A percentile compares a stretch with the other conserved stretches of the same genome.
phyloP scores from a whole-genome alignment of 2,329 filamentous ascomycete species.

The Aspergillus pseudonomiae region DNA sequence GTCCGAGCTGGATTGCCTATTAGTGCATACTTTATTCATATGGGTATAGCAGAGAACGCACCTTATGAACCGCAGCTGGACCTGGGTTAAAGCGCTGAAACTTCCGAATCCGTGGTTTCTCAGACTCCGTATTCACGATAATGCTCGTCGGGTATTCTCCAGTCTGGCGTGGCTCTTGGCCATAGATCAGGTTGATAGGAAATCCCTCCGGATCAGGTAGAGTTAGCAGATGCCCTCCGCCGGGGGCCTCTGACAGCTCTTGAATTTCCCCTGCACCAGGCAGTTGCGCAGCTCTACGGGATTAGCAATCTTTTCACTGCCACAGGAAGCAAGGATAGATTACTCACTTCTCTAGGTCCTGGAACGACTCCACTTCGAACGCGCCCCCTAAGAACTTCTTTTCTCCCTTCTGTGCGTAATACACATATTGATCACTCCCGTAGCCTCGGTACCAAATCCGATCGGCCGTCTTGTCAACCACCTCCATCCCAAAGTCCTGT shows the following conservation, averaged over 20 bases:
- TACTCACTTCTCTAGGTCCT: constrained; percentile 46
- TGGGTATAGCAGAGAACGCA: constrained; percentile 10
- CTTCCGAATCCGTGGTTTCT: constrained; percentile 31
- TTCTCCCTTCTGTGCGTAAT: constrained; percentile 24
- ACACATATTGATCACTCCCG: constrained; percentile 24
- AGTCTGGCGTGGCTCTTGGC: constrained; percentile 31
- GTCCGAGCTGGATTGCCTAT: constrained; percentile 25
- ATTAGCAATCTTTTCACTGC: background rate
- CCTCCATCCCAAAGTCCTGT: constrained; percentile 31
- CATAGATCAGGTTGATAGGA: constrained; percentile 45
- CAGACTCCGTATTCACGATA: constrained; percentile 29
- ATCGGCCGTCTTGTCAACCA: constrained; percentile 40
- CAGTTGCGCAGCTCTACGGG: constrained; percentile 23
- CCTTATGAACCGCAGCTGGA: constrained; percentile 37
- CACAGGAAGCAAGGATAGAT: no score
- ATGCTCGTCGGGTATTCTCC: constrained; percentile 25
- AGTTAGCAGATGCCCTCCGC: constrained; percentile 43
- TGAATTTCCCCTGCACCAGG: constrained; percentile 34
- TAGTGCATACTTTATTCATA: background rate
- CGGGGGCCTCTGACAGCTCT: constrained; percentile 41
- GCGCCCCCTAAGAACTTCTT: constrained; percentile 42
- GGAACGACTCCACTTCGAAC: constrained; percentile 46
- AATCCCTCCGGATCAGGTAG: constrained; percentile 46
- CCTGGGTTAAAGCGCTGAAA: constrained; percentile 35
- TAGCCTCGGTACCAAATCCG: constrained; percentile 26